Evolutionary conservation across 768 basidiomycete species (phyloP).

Genomic region (Tylopilus balloui): DNA sequence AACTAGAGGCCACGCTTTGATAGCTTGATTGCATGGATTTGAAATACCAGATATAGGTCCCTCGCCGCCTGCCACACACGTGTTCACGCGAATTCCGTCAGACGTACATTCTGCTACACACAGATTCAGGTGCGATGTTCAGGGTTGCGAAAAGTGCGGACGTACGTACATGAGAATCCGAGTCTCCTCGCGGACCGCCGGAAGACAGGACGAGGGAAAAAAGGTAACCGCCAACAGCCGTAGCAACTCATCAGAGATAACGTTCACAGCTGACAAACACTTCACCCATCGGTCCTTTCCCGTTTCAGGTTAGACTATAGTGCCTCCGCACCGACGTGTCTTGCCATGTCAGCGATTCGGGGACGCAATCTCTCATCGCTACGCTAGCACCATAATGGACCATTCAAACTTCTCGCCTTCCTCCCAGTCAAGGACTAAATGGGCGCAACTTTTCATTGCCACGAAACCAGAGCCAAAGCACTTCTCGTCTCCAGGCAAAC

Average conservation of each 20-base stretch:
- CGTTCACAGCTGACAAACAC: slow-evolving; percentile 14
- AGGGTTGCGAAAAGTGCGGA: not conserved
- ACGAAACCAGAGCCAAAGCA: not conserved
- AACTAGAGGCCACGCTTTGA: too few relatives aligned
- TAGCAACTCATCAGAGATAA: slow-evolving; percentile 10
- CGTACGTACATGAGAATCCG: not conserved
- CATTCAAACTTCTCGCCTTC: not conserved
- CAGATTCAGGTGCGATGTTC: not conserved
- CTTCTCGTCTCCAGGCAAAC: not conserved
- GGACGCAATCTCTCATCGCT: not conserved
- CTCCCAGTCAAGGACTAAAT: not conserved
- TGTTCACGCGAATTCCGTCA: too few relatives aligned
- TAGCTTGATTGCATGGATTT: too few relatives aligned
- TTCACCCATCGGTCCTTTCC: not conserved
- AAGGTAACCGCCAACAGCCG: not conserved
- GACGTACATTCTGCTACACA: too few relatives aligned
- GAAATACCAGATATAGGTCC: too few relatives aligned
- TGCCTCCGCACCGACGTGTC: not conserved
- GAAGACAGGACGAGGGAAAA: not conserved
- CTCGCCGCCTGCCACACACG: too few relatives aligned
- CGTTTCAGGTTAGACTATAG: slow-evolving; percentile 1
- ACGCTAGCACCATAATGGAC: not conserved
- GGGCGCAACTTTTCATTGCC: not conserved
- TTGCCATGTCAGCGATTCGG: not conserved
- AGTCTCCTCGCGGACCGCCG: not conserved